Base-by-base conservation (phyloP, 441 rosid species). In the Dalechampia spathulata region DNA sequence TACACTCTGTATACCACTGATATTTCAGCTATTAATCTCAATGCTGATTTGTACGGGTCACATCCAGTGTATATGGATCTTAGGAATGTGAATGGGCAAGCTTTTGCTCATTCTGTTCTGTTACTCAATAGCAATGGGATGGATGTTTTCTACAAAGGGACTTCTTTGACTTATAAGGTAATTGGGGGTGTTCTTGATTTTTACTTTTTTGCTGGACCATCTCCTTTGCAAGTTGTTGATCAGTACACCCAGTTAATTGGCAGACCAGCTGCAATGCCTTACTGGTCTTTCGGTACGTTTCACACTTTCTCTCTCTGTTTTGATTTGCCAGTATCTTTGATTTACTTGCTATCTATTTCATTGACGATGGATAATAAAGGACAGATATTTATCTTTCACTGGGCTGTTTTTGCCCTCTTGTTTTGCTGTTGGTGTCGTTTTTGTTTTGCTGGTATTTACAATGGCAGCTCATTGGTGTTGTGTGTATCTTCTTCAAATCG, bases 51-150 rank as follows among this genome's bases (percentile, higher is more conserved):
- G 46, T 93, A 93, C 52, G 99, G 99, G 17, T 78, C 95, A 2
- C 99, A 93, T 63, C 97, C 99, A 21, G 82, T 93, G 43, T 90
- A 87, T 48, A 87, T 93, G 99, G 97, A 93, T 71, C 88, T 90
- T 41, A 78, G 99, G 58, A 86, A 82, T 54, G 88, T 68, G 55
- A 77, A 71, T 10, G 95, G 95, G 19, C 43, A 73, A 54, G 69
- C 84, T 7, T 62, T 25, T 26, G 92, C 96, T 0, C 99, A 90
- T 49, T 92, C 83, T 7, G 97, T 93, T 57, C 63, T 93, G 60
- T 51, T 90, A 57, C 73, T 93, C 39, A 93, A 86, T 67, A 93
- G 97, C 62, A 93, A 93, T 58, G 99, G 97, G 22, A 93, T 93
- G 99, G 97, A 90, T 71, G 89, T 93, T 40, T 82, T 90, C 55